Base-by-base conservation (phyloP, 2,329 filamentous ascomycete genomes). In the Rasamsonia emersonii region DNA sequence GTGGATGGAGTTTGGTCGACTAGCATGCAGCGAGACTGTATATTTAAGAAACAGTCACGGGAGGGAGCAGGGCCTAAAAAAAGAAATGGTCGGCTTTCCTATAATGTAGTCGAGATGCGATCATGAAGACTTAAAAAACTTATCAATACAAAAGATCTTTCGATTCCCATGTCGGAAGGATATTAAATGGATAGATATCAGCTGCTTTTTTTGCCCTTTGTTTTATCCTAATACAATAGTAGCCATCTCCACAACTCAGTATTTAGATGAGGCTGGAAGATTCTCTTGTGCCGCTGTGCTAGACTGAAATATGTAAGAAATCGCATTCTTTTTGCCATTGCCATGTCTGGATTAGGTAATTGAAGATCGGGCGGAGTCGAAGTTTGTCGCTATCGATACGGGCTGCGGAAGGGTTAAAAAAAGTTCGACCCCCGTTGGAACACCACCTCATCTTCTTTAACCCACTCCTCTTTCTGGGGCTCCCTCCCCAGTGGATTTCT, bases 391-490 rank as follows among this genome's bases (percentile, higher is more conserved):
- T 39, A 37, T 39, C 34, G 34, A 39, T 36, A 34, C 24, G 32
- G 18, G 11, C 18, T 4, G 27, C 34, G 28, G 35, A 29, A 26
- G 35, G 37, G 20, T 17, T 18, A 32, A 37, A 39, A 38, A 35
- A 35, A 36, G 18, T 27, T 27, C 26, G 20, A 24, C 13, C 29
- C 28, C 25, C 23, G 25, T 10, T 30, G 10, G 9, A 27, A 32
- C 26, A 18, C 34, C 72, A 80, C 1, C 89, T 86, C 59, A 82
- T 76, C 16, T 88, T 89, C 67, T 89, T 89, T 82, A 79, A 88
- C 24, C 83, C 83, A 1, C 88, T 83, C 1, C 71, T 89, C 88
- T 91, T 63, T 23, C 36, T 31, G 20, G 8, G 8, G n/a, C 16
- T 29, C 30, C 16, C 23, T 31, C 36, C 31, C n/a, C n/a, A n/a